Base-by-base conservation (phyloP, 192 early-diverging fungal genomes). In the Chytriomyces sp. region DNA sequence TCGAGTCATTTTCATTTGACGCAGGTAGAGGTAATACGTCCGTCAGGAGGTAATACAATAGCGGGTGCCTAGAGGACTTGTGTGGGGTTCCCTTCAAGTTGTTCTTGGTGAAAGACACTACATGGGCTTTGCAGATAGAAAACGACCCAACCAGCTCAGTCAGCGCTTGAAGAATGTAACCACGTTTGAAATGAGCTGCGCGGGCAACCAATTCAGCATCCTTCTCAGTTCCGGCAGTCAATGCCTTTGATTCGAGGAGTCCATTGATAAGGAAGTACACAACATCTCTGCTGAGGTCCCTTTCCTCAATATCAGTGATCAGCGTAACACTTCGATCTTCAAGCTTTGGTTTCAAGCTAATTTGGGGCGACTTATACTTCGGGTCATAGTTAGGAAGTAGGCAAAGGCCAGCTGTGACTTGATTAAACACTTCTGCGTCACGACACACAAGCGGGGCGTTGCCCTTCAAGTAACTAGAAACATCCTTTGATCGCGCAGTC, bases 71-170 rank as follows among this genome's bases (percentile, higher is more conserved):
- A 3, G 70, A 58, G 3, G 70, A 60, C 60, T 78, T 80, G 34
- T 64, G 65, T 0, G 76, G 64, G 17, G 85, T 55, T 25, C 22
- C 63, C 75, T 40, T 89, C 78, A 61, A 80, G 80, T 39, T 55
- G 73, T 30, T 39, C 71, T 62, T 82, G 75, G 17, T 84, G 19
- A 84, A 68, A 17, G 53, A 10, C 7, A 34, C 66, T 3, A 68
- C 49, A n/a, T 56, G 34, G 7, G 12, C 36, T 77, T 92, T 93
- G 80, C 89, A 91, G 30, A 90, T 85, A 28, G 91, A 85, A 77
- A 95, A 99, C 3, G 91, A 92, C 1, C 88, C 86, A n/a, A 94
- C 78, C 5, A 99, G 82, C 75, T 99, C 97, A 4, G 92, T 84
- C 30, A 98, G 77, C 54, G 88, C 88, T 73, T 95, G 94, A 68